Percentiles rank a stretch among this genome's conserved stretches.
These are phyloP conservation scores for Populus hybrid DNA, from an alignment of 441 rosid genomes.

Conservation along the genomic window DNA sequence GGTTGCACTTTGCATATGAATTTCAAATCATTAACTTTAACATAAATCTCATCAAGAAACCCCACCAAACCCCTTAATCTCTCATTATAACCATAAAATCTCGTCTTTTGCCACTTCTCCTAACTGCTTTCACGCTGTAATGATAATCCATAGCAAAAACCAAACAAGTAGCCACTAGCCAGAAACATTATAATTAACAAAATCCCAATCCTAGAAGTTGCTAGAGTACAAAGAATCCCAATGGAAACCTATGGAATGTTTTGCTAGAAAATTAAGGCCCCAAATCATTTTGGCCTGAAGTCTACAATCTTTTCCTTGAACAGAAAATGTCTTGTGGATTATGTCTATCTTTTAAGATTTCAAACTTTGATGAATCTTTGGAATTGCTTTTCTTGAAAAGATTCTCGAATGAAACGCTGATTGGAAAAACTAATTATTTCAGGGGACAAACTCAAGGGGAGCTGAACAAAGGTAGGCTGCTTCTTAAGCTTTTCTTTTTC, in stretches of 20 bases:
- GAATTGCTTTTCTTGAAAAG: constrained; percentile 10
- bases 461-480: constrained; percentile 39
- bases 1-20: background rate
- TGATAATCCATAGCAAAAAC: background rate
- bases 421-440: constrained; percentile 28
- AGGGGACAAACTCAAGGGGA: constrained; percentile 52
- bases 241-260: background rate
- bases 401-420: constrained; percentile 18
- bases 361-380: background rate
- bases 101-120: background rate
- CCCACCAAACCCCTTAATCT: background rate
- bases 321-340: background rate
- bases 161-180: background rate
- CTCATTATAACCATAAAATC: background rate
- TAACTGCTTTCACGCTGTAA: background rate
- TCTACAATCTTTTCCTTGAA: background rate
- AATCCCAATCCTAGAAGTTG: background rate
- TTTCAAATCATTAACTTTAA: background rate
- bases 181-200: background rate
- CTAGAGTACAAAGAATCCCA: background rate
- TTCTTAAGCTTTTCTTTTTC: constrained; percentile 13
- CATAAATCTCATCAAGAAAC: background rate
- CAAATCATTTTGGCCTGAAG: background rate
- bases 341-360: background rate
- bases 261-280: background rate